These are phyloP conservation scores for Ceratocystis huliohia DNA, from an alignment of 2,329 filamentous ascomycete species.

Conservation along the genomic window DNA sequence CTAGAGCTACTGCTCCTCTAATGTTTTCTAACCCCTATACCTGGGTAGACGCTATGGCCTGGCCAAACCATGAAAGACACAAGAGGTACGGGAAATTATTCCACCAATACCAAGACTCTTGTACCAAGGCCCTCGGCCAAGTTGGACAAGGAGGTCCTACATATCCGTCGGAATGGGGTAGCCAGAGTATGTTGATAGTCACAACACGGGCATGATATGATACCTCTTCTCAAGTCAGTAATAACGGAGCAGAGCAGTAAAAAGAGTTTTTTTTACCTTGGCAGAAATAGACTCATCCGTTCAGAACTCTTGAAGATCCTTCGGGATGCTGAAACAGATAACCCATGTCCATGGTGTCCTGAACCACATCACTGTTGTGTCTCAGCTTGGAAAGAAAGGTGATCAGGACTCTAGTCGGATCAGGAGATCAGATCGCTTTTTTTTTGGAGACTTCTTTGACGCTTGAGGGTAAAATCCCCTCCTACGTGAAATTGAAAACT, in stretches of 20 bases:
- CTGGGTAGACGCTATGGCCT: background rate
- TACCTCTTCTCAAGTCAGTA: background rate
- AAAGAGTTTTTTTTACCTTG: no score
- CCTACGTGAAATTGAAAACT: background rate
- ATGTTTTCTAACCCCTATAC: background rate
- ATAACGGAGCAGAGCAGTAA: no score
- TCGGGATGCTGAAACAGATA: background rate
- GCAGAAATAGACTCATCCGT: background rate
- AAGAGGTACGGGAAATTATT: background rate
- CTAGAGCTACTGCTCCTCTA: background rate
- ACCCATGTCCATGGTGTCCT: background rate
- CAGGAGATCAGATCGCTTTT: background rate
- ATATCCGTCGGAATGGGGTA: background rate
- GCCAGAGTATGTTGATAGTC: background rate
- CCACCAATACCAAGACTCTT: background rate
- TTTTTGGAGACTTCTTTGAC: background rate
- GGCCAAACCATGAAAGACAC: background rate
- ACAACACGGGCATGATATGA: background rate
- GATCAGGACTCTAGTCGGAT: background rate
- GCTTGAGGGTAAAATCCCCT: no score
- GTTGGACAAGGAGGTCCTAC: background rate
- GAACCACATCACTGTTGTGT: background rate
- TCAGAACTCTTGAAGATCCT: background rate
- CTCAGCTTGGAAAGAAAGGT: background rate
- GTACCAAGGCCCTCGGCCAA: background rate